Percentiles rank a stretch among this genome's conserved stretches.
Conservation (phyloP, 2,329 filamentous ascomycete genomes). For the Aspergillus ustus region DNA sequence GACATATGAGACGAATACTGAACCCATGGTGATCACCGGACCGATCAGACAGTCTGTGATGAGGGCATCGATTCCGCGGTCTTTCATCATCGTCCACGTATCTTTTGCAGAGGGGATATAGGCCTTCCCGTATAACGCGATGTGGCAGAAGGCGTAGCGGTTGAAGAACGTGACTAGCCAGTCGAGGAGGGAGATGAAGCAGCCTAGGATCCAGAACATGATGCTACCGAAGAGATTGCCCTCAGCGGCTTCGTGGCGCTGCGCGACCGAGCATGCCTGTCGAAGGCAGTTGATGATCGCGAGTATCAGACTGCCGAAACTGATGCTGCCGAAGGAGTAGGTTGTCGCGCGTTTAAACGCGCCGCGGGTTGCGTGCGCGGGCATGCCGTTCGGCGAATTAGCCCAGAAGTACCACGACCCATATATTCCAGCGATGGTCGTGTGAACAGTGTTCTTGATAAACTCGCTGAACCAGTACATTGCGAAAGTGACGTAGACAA, state of each 20-base stretch:
- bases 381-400: slow-evolving; percentile 66
- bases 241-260: slow-evolving; percentile 64
- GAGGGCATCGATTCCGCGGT: slow-evolving; percentile 87
- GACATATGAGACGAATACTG: slow-evolving; percentile 80
- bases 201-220: slow-evolving; percentile 75
- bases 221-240: slow-evolving; percentile 72
- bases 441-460: slow-evolving; percentile 91
- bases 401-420: slow-evolving; percentile 89
- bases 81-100: slow-evolving; percentile 88
- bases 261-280: slow-evolving; percentile 79
- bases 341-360: slow-evolving; percentile 81
- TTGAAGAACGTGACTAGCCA: slow-evolving; percentile 91
- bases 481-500: slow-evolving; percentile 87
- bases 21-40: slow-evolving; percentile 74
- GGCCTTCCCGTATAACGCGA: slow-evolving; percentile 87
- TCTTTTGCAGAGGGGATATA: slow-evolving; percentile 88
- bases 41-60: slow-evolving; percentile 86
- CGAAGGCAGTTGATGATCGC: slow-evolving; percentile 85
- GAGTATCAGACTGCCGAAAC: slow-evolving; percentile 81
- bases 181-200: slow-evolving; percentile 75
- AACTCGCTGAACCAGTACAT: slow-evolving; percentile 95
- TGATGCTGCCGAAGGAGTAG: slow-evolving; percentile 91
- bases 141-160: slow-evolving; percentile 89
- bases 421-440: slow-evolving; percentile 84
- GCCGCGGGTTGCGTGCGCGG: slow-evolving; percentile 79